Base-by-base conservation (phyloP, 768 basidiomycete genomes). In the Hydnomerulius pinastri region DNA sequence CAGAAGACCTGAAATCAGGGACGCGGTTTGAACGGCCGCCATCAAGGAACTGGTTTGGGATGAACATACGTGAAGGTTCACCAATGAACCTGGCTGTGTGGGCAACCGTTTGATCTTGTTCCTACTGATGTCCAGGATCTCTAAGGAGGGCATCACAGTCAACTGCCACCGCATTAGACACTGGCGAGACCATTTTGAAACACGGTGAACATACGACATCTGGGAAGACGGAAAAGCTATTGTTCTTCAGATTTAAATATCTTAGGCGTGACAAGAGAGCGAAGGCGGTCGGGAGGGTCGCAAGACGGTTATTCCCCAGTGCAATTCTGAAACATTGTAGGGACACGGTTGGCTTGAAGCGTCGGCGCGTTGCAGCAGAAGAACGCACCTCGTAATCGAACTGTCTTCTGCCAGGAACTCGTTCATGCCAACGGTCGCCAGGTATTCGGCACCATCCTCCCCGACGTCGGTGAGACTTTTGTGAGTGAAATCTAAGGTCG, bases 51-150 rank as follows among this genome's bases (percentile, higher is more conserved):
- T 21, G 18, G 36, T 50, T 21, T 25, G 12, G 51, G 23, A 35
- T 21, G 23, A 25, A 64, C 78, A 20, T 65, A 90, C 92, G 56
- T 83, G 80, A 53, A 99, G 83, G 50, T 86, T 80, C 43, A 79
- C 68, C 33, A 99, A 78, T 6, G 84, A 79, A 6, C 94, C 94
- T 15, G 94, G 89, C 53, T 85, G 78, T 4, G 80, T 71, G 10
- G 97, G 97, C 18, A 98, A 73, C 42, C 77, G 73, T 65, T 80
- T 85, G 58, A 99, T 82, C 70, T 86, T 91, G 73, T 99, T 99
- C 57, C 90, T 85, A 56, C 92, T 94, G 36, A 99, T 79, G 68
- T 99, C 97, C 55, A 99, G 74, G 51, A 94, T 96, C 70, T 99
- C 96, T 47, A 99, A 77, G 6, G 87, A 86, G 3, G 87, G 83